Evolutionary conservation across 208 protist genomes (phyloP), one percentile per base, ranked within the genome.

Genomic region (Trypanosoma cruzi): DNA sequence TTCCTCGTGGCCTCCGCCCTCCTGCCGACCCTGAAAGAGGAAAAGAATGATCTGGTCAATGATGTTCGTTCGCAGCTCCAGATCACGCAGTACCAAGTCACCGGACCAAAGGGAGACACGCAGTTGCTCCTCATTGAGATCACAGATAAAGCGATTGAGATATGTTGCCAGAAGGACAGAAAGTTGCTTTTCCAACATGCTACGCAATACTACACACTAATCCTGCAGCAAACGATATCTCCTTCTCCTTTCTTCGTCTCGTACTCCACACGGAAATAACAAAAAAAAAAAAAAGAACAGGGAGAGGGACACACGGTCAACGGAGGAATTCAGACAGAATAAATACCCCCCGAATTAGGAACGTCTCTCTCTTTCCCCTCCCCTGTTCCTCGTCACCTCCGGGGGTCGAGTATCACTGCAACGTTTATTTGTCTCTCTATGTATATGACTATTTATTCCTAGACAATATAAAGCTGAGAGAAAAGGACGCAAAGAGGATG

Each of bases 81-180:
- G 67, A 57, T 96, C 79, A 4, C 76, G 80, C 13, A 96, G 74
- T 2, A 86, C 80, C 3, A 96, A 48, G 31, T 93, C 77, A 29
- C 90, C 90, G 0, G 82, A 90, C 88, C 90, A 96, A 28, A 96
- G 65, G 0, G 90, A 96, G 11, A 94, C 50, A 37, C 80, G 78
- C 18, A 96, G 75, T 55, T 93, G 84, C 44, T 87, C 85, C 26
- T 88, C 86, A 69, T 87, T 93, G 0, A 91, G 69, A 42, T 93
- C 78, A 24, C 83, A 65, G 34, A 96, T 86, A 60, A 94, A 96
- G 36, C 80, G 66, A 34, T 82, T 81, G 8, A 96, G 79, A 44
- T 91, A 71, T 13, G 59, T 67, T 24, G 84, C 90, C 10, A 96
- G 68, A 11, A 91, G 50, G 37, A 79, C 77, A 1, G 90, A 82